Conservation (phyloP, 495 filamentous ascomycete genomes). For the Neurospora sp. region DNA sequence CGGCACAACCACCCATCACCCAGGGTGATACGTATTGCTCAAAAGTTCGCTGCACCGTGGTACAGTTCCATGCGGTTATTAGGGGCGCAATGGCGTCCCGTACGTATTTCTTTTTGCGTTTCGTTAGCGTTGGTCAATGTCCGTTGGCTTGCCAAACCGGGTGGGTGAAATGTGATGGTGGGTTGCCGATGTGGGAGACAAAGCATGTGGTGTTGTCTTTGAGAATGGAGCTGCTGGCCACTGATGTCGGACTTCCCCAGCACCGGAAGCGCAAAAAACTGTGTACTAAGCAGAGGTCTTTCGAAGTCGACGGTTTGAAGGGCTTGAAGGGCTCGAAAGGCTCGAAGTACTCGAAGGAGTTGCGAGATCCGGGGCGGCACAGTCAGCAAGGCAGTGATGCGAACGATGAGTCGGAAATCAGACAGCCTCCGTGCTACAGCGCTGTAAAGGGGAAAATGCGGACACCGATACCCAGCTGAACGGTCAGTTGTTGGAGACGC, state of each 20-base stretch:
- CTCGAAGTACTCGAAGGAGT: background rate
- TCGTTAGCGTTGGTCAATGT: background rate
- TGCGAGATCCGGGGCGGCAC: background rate
- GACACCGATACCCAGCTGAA: background rate
- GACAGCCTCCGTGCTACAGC: background rate
- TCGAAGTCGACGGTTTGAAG: background rate
- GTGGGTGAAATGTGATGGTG: background rate
- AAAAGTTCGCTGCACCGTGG: background rate
- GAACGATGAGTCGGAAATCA: background rate
- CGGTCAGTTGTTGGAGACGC: background rate
- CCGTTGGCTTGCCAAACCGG: background rate
- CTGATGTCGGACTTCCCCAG: background rate
- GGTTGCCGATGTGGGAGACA: background rate
- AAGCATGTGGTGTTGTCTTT: background rate
- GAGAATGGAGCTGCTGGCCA: background rate
- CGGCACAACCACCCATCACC: background rate
- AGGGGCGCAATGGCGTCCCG: background rate
- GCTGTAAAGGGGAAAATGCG: background rate
- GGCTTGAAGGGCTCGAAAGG: background rate
- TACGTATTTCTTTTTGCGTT: background rate
- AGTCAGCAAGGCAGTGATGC: background rate
- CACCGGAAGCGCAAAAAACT: background rate
- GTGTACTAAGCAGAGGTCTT: background rate
- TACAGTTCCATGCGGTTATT: background rate
- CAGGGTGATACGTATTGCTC: background rate